Evolutionary conservation across 768 basidiomycete genomes (phyloP).

Genomic region (Psilocybe subaeruginosa): DNA sequence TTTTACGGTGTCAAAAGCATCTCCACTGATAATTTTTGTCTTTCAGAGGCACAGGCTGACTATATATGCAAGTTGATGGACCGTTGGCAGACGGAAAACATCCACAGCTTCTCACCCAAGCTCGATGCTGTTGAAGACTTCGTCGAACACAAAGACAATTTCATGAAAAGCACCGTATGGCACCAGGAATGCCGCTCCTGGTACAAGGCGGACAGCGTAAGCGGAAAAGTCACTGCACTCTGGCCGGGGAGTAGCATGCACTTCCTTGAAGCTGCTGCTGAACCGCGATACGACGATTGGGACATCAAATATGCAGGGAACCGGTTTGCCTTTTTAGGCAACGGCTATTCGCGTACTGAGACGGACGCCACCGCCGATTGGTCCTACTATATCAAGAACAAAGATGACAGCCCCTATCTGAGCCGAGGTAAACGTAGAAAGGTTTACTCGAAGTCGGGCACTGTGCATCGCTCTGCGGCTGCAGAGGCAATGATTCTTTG

Average conservation of each 20-base stretch:
- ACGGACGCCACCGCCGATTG: conserved; percentile 31
- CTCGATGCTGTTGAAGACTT: conserved; percentile 37
- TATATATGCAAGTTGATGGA: conserved; percentile 36
- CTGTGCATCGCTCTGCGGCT: neutral
- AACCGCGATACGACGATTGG: conserved; percentile 37
- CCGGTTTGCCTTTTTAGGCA: conserved; percentile 33
- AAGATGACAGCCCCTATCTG: conserved; percentile 25
- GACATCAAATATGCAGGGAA: conserved; percentile 32
- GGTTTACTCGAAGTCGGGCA: conserved; percentile 12
- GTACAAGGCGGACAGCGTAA: conserved; percentile 29
- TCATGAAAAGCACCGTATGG: conserved; percentile 38
- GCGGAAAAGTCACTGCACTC: conserved; percentile 31
- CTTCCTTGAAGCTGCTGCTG: conserved; percentile 32
- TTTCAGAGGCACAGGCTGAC: conserved; percentile 33
- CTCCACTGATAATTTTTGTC: neutral
- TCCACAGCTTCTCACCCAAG: conserved; percentile 37
- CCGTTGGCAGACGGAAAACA: conserved; percentile 39
- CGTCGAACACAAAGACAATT: conserved; percentile 32
- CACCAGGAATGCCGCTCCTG: conserved; percentile 32
- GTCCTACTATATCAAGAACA: conserved; percentile 31
- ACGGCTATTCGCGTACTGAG: conserved; percentile 35
- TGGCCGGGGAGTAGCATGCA: conserved; percentile 38
- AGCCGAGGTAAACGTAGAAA: conserved; percentile 18
- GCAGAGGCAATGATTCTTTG: neutral
- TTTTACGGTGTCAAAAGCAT: neutral